A percentile compares a stretch with the other conserved stretches of the same genome.
Conservation (phyloP, 148 eudicot species). For the Rhododendron ferrugineum region DNA sequence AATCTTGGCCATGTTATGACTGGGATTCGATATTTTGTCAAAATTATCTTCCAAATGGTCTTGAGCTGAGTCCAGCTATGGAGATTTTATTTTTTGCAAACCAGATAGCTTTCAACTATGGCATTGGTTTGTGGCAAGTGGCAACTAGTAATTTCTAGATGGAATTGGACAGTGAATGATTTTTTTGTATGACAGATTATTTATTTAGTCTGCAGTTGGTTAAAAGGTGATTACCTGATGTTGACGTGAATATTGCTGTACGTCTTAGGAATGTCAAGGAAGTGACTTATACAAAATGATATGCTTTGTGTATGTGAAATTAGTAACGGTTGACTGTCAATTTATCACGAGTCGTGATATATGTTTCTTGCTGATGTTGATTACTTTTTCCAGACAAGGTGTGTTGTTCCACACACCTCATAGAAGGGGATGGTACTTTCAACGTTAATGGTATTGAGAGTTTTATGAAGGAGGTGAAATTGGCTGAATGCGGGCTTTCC, state of each 20-base stretch:
- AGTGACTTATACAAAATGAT: background rate
- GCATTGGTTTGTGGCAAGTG: background rate
- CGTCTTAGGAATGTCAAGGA: background rate
- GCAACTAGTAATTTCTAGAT: background rate
- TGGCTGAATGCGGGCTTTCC: conserved; percentile 91
- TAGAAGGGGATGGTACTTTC: conserved; percentile 88
- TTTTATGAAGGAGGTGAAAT: conserved; percentile 73
- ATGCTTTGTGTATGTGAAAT: background rate
- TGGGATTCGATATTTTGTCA: background rate
- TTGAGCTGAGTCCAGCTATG: background rate
- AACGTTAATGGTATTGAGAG: conserved; percentile 63
- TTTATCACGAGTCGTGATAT: background rate
- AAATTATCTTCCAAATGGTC: background rate
- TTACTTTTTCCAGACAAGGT: conserved; percentile 38
- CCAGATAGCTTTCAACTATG: background rate
- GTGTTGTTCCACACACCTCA: conserved; percentile 82
- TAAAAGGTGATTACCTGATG: background rate
- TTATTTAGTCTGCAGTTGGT: background rate
- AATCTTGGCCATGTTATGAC: background rate
- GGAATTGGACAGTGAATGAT: background rate
- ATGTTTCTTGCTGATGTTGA: conserved; percentile 9
- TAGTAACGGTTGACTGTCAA: background rate
- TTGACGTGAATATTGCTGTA: background rate
- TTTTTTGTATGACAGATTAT: background rate
- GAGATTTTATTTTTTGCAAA: background rate